These are phyloP conservation scores for Colletotrichum sp. DNA, from an alignment of 2,329 filamentous ascomycete genomes.

Conservation along the genomic window DNA sequence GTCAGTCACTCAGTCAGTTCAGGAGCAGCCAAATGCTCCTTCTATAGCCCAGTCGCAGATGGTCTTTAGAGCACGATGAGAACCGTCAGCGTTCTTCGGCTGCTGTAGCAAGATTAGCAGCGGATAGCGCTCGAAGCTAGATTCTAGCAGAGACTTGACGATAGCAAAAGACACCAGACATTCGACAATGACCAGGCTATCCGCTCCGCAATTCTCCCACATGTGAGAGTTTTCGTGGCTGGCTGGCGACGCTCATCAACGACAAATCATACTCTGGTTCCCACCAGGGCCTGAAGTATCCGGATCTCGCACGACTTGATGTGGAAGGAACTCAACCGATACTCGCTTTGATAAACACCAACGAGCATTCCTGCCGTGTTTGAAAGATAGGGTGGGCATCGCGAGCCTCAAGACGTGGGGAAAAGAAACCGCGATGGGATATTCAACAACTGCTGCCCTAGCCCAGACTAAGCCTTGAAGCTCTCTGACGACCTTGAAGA, in stretches of 20 bases:
- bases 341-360: not conserved
- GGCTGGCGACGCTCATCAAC: conserved; percentile 23
- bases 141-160: conserved; percentile 73
- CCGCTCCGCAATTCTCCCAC: conserved; percentile 44
- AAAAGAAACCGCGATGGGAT: not conserved
- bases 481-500: not conserved
- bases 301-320: conserved; percentile 2
- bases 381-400: not conserved
- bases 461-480: not conserved
- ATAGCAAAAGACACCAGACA: conserved; percentile 69
- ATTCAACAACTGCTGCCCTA: not conserved
- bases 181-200: conserved; percentile 50
- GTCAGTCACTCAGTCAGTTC: conserved; percentile 23
- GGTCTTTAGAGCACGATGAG: conserved; percentile 47
- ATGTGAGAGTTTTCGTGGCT: conserved; percentile 33
- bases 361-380: not conserved
- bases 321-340: not conserved
- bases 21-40: conserved; percentile 32
- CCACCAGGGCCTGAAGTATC: not conserved
- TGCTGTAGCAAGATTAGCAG: conserved; percentile 62
- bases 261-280: not conserved
- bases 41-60: conserved; percentile 53
- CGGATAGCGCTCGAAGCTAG: conserved; percentile 67
- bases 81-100: conserved; percentile 42
- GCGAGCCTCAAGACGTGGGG: not conserved